phyloP scores from a whole-genome alignment of 768 basidiomycete species.

The Kwoniella mangroviensis region DNA sequence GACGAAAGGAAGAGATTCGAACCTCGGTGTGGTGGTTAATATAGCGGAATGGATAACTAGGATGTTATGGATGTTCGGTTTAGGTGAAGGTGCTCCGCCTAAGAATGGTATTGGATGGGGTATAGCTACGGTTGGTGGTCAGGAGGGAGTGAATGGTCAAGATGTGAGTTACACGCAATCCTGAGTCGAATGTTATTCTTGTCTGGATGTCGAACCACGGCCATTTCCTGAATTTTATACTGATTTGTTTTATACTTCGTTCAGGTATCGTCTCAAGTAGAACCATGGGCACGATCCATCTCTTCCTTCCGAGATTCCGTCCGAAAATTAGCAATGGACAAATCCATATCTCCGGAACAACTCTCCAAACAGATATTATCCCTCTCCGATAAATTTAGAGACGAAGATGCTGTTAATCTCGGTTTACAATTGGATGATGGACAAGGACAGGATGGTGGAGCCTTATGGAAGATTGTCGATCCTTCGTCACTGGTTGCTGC shows the following conservation, averaged over 20 bases:
- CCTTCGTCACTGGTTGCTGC: conserved; percentile 78
- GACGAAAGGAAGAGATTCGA: conserved; percentile 58
- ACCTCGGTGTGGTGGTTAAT: conserved; percentile 67
- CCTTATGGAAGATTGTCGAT: conserved; percentile 87
- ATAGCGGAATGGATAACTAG: conserved; percentile 62
- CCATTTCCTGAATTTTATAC: no score
- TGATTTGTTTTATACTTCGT: background rate
- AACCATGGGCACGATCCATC: conserved; percentile 62
- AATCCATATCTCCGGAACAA: conserved; percentile 41
- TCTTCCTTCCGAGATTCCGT: conserved; percentile 92
- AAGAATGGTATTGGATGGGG: conserved; percentile 68
- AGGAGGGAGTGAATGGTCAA: conserved; percentile 62
- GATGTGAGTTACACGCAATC: conserved; percentile 1
- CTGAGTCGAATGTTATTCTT: no score
- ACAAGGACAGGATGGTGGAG: conserved; percentile 90
- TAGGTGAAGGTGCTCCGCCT: conserved; percentile 66
- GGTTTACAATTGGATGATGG: conserved; percentile 97
- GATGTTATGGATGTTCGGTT: conserved; percentile 62
- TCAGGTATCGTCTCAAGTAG: conserved; percentile 9
- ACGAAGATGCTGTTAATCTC: conserved; percentile 85
- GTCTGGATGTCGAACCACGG: no score
- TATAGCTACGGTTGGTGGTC: conserved; percentile 65
- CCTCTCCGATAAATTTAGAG: conserved; percentile 86
- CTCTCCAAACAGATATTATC: conserved; percentile 79
- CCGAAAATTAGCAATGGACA: conserved; percentile 74